These are phyloP conservation scores for Claviceps sp. DNA, from an alignment of 2,329 filamentous ascomycete species.

Conservation along the genomic window DNA sequence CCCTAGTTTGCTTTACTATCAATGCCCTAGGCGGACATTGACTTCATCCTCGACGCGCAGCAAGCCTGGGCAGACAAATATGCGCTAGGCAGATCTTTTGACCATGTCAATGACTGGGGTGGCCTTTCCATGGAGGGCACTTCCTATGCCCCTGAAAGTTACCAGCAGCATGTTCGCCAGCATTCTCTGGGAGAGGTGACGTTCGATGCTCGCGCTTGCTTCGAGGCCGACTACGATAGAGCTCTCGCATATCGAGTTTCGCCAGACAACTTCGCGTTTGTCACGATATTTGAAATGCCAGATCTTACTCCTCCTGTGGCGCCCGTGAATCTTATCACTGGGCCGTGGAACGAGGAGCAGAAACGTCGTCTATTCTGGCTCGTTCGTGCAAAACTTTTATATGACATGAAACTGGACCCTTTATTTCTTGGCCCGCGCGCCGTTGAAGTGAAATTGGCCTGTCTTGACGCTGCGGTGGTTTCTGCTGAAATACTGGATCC, in stretches of 20 bases:
- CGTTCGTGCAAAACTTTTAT: slow-evolving; percentile 22
- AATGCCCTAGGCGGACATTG: no score
- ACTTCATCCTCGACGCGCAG: no score
- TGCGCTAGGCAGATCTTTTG: no score
- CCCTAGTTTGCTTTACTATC: no score
- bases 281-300: not conserved
- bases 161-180: no score
- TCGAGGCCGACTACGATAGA: slow-evolving; percentile 23
- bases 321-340: slow-evolving; percentile 16
- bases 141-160: no score
- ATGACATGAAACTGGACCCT: slow-evolving; percentile 9
- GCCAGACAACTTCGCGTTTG: no score
- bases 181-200: no score
- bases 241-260: not conserved
- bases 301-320: slow-evolving; percentile 27
- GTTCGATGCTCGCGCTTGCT: slow-evolving; percentile 12
- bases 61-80: no score
- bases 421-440: slow-evolving; percentile 4
- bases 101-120: no score
- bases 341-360: no score
- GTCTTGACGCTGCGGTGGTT: slow-evolving; percentile 23
- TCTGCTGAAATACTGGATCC: slow-evolving; percentile 14
- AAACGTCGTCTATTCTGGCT: slow-evolving; percentile 32
- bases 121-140: no score
- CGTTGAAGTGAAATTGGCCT: slow-evolving; percentile 28